Evolutionary conservation across 345 rosid genomes (phyloP), one percentile per base, ranked within the genome.

Genomic region (Linum trigynum): DNA sequence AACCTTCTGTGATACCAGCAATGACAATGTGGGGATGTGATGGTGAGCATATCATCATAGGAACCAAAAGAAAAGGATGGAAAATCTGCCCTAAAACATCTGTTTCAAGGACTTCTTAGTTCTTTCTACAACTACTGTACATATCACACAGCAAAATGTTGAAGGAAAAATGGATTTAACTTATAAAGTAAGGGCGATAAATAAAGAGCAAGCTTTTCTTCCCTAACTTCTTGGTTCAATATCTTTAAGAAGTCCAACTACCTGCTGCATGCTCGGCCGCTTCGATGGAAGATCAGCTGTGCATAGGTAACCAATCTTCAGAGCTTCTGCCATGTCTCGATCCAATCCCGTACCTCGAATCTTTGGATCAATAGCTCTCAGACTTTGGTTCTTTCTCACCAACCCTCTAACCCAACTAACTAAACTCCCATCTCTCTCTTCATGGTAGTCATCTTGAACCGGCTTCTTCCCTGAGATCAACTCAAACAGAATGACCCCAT

Each of bases 181-280:
- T 9, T 5, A 45, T 45, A 7, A 45, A 5, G 12, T 45, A 45
- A 45, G 51, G 10, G 51, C 32, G 32, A 23, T 23, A 4, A 6
- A 3, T 67, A 17, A 60, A 15, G 51, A 55, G 59, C 38, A 38
- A 43, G 55, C 69, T 65, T 72, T 40, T 69, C 53, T 64, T 80
- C 83, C 61, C 59, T 72, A 67, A 71, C 67, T 51, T 59, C 75
- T 68, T 2, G 96, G 88, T 76, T 92, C 91, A 14, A 89, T 85
- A 51, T 92, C 98, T 77, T 92, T 92, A 67, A 92, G 96, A 69
- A 92, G 90, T 62, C 98, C 97, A 43, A 92, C 97, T 57, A 92
- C 82, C 76, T 92, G 98, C 62, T 92, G 97, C 89, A 87, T 92
- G 77, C 87, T 92, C 14, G 98, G 98, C 55, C 96, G 85, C 78